Evolutionary conservation across 345 rosid genomes (phyloP), one percentile per base, ranked within the genome.

Genomic region (Lepidium didymum): DNA sequence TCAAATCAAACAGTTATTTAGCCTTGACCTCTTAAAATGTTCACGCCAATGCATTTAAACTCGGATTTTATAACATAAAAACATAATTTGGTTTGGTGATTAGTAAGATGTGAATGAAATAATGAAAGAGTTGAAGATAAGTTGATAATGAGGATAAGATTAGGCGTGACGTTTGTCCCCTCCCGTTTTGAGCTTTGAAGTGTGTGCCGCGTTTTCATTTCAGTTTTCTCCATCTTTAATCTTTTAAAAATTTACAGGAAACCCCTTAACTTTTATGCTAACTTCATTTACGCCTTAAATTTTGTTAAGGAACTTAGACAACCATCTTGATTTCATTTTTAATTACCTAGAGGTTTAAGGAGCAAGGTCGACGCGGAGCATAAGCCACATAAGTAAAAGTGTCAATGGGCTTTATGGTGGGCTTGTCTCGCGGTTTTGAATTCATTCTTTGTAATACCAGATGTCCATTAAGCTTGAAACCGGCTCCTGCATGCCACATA

Each of bases 171-270:
- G 77, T 58, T 44, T 58, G 40, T 15, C 29, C 71, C 67, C 77
- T 55, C 61, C 77, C 67, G 72, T 57, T 41, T 50, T 73, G 49
- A 62, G 27, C 68, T 67, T 73, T 67, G 68, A 67, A 42, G 0
- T 67, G 67, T 56, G 77, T 73, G 77, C 77, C 76, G 65, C 64
- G 51, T 64, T 19, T 45, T 19, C 60, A 38, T 64, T 62, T 60
- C 6, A 34, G 56, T 23, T 56, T 62, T 54, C 55, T 43, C 6
- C 21, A 62, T 44, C 34, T 23, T 40, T 8, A 46, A 18, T 9
- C 4, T 43, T 53, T 2, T 29, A 1, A 0, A 0, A 1, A 44
- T 63, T 70, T 55, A 55, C 25, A 63, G 4, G 1, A 13, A n/a
- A 10, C 25, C 69, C 51, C 25, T 1, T 6, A 13, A 13, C 0